Base-by-base conservation (phyloP, 2,329 filamentous ascomycete genomes). In the Xylaria hypoxylon region DNA sequence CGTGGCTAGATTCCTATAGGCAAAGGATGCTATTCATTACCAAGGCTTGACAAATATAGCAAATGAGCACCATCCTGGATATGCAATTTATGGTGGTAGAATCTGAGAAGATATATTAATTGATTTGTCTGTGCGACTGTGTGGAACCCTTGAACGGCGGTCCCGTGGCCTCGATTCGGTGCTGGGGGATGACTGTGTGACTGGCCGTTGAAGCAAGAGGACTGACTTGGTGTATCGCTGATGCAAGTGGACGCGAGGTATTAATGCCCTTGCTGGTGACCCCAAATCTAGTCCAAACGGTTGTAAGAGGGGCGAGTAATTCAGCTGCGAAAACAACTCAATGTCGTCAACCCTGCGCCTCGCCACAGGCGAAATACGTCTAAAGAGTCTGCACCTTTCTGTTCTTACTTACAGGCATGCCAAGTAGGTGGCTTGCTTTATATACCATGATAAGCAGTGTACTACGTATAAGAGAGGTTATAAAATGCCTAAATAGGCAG, bases 41-140 rank as follows among this genome's bases (percentile, higher is more conserved):
- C 35, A 47, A 55, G 40, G 42, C 15, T 35, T 67, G 55, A 67
- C 64, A 63, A 67, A 67, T 38, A 35, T 17, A 48, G 42, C 42
- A 44, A 17, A 33, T 19, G 52, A 26, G 31, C 42, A 28, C 55
- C 47, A n/a, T n/a, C n/a, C n/a, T 42, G 48, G 42, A 44, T 33
- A 59, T 59, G 58, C 42, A 33, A 50, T 33, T 48, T 35, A 58
- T 24, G 35, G 57, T 47, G 55, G 59, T 47, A 48, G 40, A 58
- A 47, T 35, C 33, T 33, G 42, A 52, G 26, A 42, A 40, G 48
- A 7, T 28, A 67, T 59, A 67, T 67, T 67, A 59, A 63, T 63
- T 63, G 52, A 50, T 56, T 50, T 33, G 33, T 44, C 17, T 59
- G 59, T 59, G 50, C 26, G 42, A 56, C 59, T 26, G 40, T 24